Conservation (phyloP, 176 grass and related monocot genomes). For the Aechmea fasciata region DNA sequence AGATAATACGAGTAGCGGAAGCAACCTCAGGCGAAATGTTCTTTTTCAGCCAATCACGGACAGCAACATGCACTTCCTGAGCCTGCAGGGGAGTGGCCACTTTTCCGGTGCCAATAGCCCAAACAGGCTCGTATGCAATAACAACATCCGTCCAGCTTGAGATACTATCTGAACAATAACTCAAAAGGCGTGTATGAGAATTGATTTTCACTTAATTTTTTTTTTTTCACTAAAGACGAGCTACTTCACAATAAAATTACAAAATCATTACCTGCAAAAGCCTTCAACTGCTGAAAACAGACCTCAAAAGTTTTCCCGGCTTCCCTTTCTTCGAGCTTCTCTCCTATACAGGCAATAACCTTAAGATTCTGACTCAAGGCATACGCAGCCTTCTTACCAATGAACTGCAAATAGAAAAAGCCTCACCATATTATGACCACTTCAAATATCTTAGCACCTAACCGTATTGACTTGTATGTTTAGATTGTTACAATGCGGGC, state of each 20-base stretch:
- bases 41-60: conserved; percentile 88
- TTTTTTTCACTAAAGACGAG: background rate
- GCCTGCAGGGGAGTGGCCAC: conserved; percentile 87
- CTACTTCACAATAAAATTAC: background rate
- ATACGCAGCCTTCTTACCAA: conserved; percentile 93
- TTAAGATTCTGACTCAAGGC: conserved; percentile 97
- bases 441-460: background rate
- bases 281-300: conserved; percentile 89
- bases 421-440: conserved; percentile 1
- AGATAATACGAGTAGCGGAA: conserved; percentile 78
- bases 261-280: conserved; percentile 64
- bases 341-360: conserved; percentile 94
- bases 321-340: conserved; percentile 95
- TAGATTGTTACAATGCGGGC: background rate
- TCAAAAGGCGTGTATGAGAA: conserved; percentile 15
- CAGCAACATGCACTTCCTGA: conserved; percentile 85
- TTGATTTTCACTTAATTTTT: background rate
- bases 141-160: conserved; percentile 78
- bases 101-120: conserved; percentile 97
- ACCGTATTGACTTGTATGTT: background rate
- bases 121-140: conserved; percentile 95
- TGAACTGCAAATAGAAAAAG: conserved; percentile 53
- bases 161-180: conserved; percentile 59
- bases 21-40: conserved; percentile 88
- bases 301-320: conserved; percentile 95